A percentile compares a stretch with the other conserved stretches of the same genome.
Conservation (phyloP, 352 stramenopile species). For the Phytophthora capsici region DNA sequence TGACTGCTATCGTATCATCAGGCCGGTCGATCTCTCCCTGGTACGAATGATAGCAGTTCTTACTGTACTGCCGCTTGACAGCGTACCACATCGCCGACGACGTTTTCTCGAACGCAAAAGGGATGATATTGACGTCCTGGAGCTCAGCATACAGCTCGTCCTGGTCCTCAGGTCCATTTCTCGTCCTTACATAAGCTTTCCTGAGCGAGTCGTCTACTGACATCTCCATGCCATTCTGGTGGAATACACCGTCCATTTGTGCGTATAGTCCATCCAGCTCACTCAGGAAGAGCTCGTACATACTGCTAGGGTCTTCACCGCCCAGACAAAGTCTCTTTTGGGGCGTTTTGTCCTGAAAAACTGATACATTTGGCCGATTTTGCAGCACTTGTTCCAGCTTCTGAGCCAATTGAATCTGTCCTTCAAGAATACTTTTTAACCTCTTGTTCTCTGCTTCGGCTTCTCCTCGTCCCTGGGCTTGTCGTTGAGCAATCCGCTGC, state of each 20-base stretch:
- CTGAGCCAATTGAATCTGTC: constrained; percentile 56
- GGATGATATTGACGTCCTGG: constrained; percentile 50
- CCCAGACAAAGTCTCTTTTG: constrained; percentile 34
- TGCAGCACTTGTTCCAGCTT: constrained; percentile 58
- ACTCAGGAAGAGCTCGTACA: constrained; percentile 46
- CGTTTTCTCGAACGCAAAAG: constrained; percentile 42
- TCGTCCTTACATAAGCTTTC: constrained; percentile 47
- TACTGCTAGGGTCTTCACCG: constrained; percentile 25
- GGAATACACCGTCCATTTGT: constrained; percentile 49
- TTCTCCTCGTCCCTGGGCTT: constrained; percentile 37
- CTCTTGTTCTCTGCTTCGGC: constrained; percentile 56
- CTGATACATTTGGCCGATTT: constrained; percentile 51
- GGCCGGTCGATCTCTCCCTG: constrained; percentile 16
- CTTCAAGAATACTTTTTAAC: constrained; percentile 46
- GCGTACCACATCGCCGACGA: constrained; percentile 44
- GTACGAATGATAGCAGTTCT: constrained; percentile 44
- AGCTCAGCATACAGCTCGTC: constrained; percentile 51
- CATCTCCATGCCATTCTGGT: constrained; percentile 48
- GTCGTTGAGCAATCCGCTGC: constrained; percentile 56
- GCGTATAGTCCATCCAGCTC: constrained; percentile 51
- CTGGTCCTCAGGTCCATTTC: constrained; percentile 7
- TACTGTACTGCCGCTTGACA: constrained; percentile 44
- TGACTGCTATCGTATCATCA: constrained; percentile 51
- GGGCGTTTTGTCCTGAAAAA: constrained; percentile 19
- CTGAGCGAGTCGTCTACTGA: constrained; percentile 51